Conservation (phyloP, 202 grass and related monocot species). For the Thinopyrum obtusiflorum region DNA sequence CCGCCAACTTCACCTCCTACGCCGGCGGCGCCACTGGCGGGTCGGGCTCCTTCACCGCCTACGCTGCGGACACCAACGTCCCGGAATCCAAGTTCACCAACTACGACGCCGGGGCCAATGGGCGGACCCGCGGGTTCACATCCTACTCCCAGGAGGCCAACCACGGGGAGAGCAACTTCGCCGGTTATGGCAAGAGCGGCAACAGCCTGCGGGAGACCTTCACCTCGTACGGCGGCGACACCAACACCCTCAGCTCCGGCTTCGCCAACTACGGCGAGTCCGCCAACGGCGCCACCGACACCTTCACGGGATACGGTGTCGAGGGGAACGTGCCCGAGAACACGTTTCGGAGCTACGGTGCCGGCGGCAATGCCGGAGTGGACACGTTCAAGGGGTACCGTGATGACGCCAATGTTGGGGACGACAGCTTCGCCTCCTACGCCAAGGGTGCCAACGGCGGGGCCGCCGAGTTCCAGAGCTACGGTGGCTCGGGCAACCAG, state of each 20-base stretch:
- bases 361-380: constrained; percentile 58
- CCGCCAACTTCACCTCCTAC: constrained; percentile 79
- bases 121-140: constrained; percentile 44
- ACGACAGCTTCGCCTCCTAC: constrained; percentile 73
- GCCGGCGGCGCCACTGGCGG: constrained; percentile 59
- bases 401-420: constrained; percentile 65
- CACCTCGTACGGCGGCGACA: constrained; percentile 58
- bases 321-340: constrained; percentile 66
- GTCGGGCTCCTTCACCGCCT: constrained; percentile 46
- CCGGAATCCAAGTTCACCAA: constrained; percentile 64
- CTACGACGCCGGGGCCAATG: constrained; percentile 61
- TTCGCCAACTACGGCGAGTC: constrained; percentile 72
- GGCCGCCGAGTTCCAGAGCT: constrained; percentile 60
- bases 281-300: constrained; percentile 68
- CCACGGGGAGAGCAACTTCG: constrained; percentile 52
- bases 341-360: constrained; percentile 63
- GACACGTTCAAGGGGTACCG: constrained; percentile 75
- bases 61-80: constrained; percentile 56
- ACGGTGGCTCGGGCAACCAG: constrained; percentile 58
- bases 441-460: constrained; percentile 65
- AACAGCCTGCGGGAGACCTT: constrained; percentile 53
- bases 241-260: constrained; percentile 57
- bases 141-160: constrained; percentile 62
- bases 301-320: constrained; percentile 53
- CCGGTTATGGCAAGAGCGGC: constrained; percentile 58